Percentiles rank a stretch among this genome's conserved stretches.
Evolutionary conservation across 768 basidiomycete genomes (phyloP).

Genomic region (Pulveroboletus frians): DNA sequence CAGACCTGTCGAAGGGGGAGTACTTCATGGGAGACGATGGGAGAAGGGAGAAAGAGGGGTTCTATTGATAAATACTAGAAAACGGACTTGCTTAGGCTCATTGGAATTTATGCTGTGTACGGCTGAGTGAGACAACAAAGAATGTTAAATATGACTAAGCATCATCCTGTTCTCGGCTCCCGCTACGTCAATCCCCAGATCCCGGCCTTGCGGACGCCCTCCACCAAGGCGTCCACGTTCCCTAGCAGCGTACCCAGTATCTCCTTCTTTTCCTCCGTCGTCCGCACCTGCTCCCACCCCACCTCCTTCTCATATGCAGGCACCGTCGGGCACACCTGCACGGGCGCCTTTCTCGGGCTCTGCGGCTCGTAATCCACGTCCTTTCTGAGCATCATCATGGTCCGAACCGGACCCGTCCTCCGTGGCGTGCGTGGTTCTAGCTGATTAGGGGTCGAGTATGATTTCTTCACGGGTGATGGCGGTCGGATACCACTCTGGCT

Average conservation of each 20-base stretch:
- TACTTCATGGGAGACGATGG: conserved; percentile 3
- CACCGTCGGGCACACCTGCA: conserved; percentile 9
- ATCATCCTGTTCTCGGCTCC: neutral
- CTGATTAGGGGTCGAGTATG: conserved; percentile 17
- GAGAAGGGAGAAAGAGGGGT: neutral
- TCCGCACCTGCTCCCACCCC: conserved; percentile 33
- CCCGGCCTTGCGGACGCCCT: conserved; percentile 79
- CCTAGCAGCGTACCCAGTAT: conserved; percentile 77
- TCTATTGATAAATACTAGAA: neutral
- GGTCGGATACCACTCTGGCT: conserved; percentile 23
- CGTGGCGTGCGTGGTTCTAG: conserved; percentile 20
- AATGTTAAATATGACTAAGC: conserved; percentile 10
- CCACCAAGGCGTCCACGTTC: conserved; percentile 88
- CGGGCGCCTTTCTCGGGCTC: conserved; percentile 58
- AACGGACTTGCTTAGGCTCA: neutral
- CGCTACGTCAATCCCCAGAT: conserved; percentile 70
- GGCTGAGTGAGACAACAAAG: conserved; percentile 10
- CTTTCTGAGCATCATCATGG: conserved; percentile 60
- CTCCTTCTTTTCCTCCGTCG: conserved; percentile 81
- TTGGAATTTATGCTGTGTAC: conserved; percentile 2
- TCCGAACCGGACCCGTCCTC: conserved; percentile 30
- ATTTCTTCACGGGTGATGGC: conserved; percentile 42
- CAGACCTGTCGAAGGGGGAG: conserved; percentile 26
- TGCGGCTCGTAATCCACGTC: conserved; percentile 71
- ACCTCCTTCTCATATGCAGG: conserved; percentile 4